Conservation (phyloP, 148 eudicot species). For the Talinum fruticosum region DNA sequence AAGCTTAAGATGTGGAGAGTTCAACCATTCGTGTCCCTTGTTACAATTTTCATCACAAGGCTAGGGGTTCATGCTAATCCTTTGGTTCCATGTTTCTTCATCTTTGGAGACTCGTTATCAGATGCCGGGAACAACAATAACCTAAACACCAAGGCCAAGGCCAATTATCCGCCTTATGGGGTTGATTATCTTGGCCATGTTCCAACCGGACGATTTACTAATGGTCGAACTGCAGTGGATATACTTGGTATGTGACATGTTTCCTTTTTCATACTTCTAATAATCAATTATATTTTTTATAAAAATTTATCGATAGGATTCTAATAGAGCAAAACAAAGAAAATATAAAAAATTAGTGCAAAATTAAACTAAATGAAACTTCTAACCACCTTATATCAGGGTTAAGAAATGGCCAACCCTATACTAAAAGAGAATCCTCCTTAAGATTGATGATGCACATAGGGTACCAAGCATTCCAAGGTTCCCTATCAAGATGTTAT, state of each 20-base stretch:
- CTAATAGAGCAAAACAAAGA: no score
- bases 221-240: constrained; percentile 25
- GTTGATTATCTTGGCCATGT: constrained; percentile 17
- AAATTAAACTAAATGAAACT: no score
- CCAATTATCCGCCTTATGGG: constrained; percentile 32
- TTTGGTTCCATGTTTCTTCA: constrained; percentile 30
- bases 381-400: no score
- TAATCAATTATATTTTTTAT: no score
- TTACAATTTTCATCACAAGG: neutral
- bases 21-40: neutral
- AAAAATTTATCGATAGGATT: no score
- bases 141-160: constrained; percentile 28
- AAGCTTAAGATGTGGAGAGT: constrained; percentile 18
- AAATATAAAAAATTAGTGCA: no score
- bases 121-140: constrained; percentile 32
- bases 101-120: constrained; percentile 33
- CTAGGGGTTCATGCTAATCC: constrained; percentile 15
- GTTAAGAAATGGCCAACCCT: no score
- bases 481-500: no score
- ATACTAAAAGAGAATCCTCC: no score
- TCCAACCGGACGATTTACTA: constrained; percentile 32
- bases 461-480: no score
- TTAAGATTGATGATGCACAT: no score
- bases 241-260: constrained; percentile 16
- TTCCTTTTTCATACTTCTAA: neutral